Evolutionary conservation across 768 basidiomycete genomes (phyloP), one percentile per base, ranked within the genome.

Genomic region (Coprinopsis strossmayeri): DNA sequence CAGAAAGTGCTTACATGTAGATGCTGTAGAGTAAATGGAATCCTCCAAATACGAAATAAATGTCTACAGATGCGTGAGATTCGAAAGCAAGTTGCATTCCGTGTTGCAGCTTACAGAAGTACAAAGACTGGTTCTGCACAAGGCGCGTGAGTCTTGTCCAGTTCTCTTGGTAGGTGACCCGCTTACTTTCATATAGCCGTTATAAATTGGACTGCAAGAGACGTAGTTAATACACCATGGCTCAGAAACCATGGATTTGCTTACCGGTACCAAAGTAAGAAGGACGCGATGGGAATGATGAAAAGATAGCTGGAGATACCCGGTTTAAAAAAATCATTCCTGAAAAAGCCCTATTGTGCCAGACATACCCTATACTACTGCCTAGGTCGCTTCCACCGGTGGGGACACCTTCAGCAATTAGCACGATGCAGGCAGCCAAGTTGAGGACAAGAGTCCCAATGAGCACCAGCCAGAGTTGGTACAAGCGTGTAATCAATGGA

Each of bases 41-140:
- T 40, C 92, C 95, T 48, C 84, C 78, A 70, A 99, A 99, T 69
- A 97, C 81, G 76, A 97, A 95, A 74, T 91, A 99, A 55, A 96
- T 67, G 72, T 97, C 94, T 97, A 59, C 44, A 62, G 56, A 51
- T 48, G 57, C 54, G 53, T 56, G 52, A 56, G 50, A 53, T 62
- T 25, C 28, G 7, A 45, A 11, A 3, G 5, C 9, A 10, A 4
- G n/a, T 20, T 11, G 17, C 27, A 32, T 4, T 28, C 15, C 25
- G 11, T 21, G 17, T 42, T 9, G 20, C 9, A 54, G 60, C 85
- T 68, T 69, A 91, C 91, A 95, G 69, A 88, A 95, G 71, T 93
- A 95, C 62, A 94, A 67, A 2, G 91, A 79, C 81, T 92, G 91
- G 71, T 92, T 90, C 91, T 92, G 67, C 52, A 53, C 53, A 41